These are phyloP conservation scores for Phytophthora cryptogea DNA, from an alignment of 352 stramenopile genomes.

Conservation along the genomic window DNA sequence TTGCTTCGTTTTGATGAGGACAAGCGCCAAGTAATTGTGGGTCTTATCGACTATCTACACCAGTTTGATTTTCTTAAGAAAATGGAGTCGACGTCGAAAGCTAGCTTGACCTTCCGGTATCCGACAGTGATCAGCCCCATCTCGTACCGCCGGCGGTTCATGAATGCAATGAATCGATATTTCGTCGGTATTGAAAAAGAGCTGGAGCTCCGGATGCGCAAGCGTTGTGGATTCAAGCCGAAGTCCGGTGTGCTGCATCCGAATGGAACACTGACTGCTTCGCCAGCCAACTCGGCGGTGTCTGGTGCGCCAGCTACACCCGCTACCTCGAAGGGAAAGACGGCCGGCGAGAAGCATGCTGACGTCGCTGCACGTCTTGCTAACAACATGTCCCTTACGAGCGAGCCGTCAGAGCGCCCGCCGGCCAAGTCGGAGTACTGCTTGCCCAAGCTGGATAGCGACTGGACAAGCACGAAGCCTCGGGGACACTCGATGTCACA, in stretches of 20 bases:
- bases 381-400: conserved; percentile 36
- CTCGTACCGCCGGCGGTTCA: conserved; percentile 79
- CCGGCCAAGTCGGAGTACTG: conserved; percentile 33
- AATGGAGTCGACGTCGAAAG: conserved; percentile 89
- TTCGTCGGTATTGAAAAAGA: conserved; percentile 82
- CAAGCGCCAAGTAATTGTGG: conserved; percentile 70
- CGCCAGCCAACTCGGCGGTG: background rate
- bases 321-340: conserved; percentile 1
- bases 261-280: conserved; percentile 4
- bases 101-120: conserved; percentile 80
- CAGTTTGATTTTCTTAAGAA: conserved; percentile 91
- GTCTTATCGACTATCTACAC: conserved; percentile 87
- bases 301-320: conserved; percentile 7
- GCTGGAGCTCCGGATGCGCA: conserved; percentile 71
- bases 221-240: conserved; percentile 40
- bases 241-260: conserved; percentile 19
- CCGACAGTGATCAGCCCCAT: conserved; percentile 85
- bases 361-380: conserved; percentile 37
- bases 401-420: conserved; percentile 19
- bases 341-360: conserved; percentile 33
- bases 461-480: conserved; percentile 46
- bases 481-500: conserved; percentile 58
- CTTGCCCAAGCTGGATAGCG: conserved; percentile 35
- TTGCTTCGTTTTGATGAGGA: conserved; percentile 85
- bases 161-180: conserved; percentile 85